These are phyloP conservation scores for Alternaria solani DNA, from an alignment of 2,329 filamentous ascomycete genomes.

Conservation along the genomic window DNA sequence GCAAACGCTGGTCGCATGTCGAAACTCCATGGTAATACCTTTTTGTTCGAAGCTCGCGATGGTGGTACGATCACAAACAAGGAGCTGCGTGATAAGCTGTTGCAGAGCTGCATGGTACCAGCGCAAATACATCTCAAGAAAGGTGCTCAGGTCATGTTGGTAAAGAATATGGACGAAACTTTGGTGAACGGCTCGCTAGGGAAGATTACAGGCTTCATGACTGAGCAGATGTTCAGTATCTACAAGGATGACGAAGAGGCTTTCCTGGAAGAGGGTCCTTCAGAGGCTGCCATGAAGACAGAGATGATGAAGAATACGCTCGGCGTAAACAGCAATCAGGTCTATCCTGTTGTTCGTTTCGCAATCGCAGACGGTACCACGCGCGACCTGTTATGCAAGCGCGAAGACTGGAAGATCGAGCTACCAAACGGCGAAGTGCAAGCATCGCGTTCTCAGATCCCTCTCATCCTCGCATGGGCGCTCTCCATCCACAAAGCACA, in stretches of 20 bases:
- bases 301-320: constrained; percentile 59
- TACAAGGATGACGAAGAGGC: constrained; percentile 67
- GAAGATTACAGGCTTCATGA: constrained; percentile 83
- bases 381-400: constrained; percentile 79
- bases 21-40: constrained; percentile 71
- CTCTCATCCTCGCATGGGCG: constrained; percentile 95
- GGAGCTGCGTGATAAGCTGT: constrained; percentile 74
- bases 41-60: constrained; percentile 78
- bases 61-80: constrained; percentile 72
- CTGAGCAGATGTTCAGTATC: constrained; percentile 66
- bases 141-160: constrained; percentile 98
- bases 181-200: constrained; percentile 95
- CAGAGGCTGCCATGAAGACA: constrained; percentile 48
- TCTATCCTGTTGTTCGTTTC: constrained; percentile 88
- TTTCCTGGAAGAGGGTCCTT: constrained; percentile 60
- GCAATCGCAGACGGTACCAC: constrained; percentile 78
- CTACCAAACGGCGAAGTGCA: constrained; percentile 94
- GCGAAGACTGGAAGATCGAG: constrained; percentile 95
- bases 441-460: constrained; percentile 77
- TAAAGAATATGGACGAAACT: constrained; percentile 96
- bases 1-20: constrained; percentile 81
- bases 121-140: constrained; percentile 82
- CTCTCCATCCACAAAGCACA: constrained; percentile 98
- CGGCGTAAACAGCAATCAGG: constrained; percentile 60
- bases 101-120: constrained; percentile 93